phyloP scores from a whole-genome alignment of 805 yeast species.

The Pichia gijzeniarum region DNA sequence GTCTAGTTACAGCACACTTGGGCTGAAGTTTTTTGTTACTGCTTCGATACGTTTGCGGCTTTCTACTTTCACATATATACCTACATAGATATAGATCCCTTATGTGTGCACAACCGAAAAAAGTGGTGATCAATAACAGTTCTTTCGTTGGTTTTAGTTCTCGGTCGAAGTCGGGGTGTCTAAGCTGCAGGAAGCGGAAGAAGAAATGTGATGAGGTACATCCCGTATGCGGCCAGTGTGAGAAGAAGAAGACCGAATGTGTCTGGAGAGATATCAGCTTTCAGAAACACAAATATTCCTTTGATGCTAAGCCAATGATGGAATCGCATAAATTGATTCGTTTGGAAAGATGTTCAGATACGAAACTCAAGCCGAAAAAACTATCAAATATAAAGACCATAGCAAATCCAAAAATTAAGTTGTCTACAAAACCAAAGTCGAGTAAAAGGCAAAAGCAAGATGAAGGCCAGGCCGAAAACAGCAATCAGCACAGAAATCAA shows the following conservation, averaged over 20 bases:
- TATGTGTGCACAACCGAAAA: slow-evolving; percentile 1
- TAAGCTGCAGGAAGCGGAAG: slow-evolving; percentile 37
- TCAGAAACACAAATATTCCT: slow-evolving; percentile 10
- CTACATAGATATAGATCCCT: background rate
- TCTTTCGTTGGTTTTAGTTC: slow-evolving; percentile 30
- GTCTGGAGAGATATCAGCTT: slow-evolving; percentile 18
- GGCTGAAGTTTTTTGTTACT: too few relatives aligned
- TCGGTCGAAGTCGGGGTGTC: slow-evolving; percentile 35
- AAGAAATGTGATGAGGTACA: slow-evolving; percentile 44
- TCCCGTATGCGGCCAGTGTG: slow-evolving; percentile 42
- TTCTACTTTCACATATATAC: background rate
- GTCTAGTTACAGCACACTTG: too few relatives aligned
- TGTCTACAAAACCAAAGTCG: too few relatives aligned
- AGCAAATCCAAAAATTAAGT: too few relatives aligned
- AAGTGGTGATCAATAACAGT: slow-evolving; percentile 4
- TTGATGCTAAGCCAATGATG: slow-evolving; percentile 14
- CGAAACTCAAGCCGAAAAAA: background rate
- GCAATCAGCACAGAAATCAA: too few relatives aligned
- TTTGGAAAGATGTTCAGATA: background rate
- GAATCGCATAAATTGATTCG: slow-evolving; percentile 17
- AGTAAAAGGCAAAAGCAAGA: too few relatives aligned
- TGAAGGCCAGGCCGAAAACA: too few relatives aligned
- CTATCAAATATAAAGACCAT: background rate
- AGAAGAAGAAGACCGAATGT: slow-evolving; percentile 28
- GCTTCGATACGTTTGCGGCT: too few relatives aligned